Conservation (phyloP, 169 alveolate species). For the Plasmodium gaboni region DNA sequence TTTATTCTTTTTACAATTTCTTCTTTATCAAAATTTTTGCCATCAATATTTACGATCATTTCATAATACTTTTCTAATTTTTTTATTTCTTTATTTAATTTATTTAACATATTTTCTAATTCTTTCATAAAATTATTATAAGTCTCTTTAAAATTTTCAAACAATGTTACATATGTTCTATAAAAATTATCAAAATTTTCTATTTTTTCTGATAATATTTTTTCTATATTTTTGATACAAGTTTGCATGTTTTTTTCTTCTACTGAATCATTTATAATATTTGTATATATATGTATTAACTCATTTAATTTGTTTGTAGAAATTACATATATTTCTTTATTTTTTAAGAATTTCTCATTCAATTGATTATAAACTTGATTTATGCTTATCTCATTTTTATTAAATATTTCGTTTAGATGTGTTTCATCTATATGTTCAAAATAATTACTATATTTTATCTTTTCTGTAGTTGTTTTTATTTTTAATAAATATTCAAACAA, state of each 20-base stretch:
- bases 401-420: not conserved
- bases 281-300: slow-evolving; percentile 11
- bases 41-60: slow-evolving; percentile 18
- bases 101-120: slow-evolving; percentile 16
- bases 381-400: not conserved
- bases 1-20: slow-evolving; percentile 6
- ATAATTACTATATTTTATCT: slow-evolving; percentile 11
- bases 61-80: slow-evolving; percentile 29
- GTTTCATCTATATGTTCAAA: not conserved
- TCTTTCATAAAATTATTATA: slow-evolving; percentile 8
- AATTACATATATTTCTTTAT: slow-evolving; percentile 28
- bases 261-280: not conserved
- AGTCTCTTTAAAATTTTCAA: slow-evolving; percentile 7
- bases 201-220: slow-evolving; percentile 11
- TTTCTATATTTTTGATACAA: not conserved
- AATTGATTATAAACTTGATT: slow-evolving; percentile 1
- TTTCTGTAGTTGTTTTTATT: slow-evolving; percentile 25
- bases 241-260: not conserved
- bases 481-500: slow-evolving; percentile 23
- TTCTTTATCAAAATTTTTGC: slow-evolving; percentile 27
- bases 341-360: slow-evolving; percentile 16
- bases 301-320: slow-evolving; percentile 14
- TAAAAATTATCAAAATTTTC: not conserved
- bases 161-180: not conserved
- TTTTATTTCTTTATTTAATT: slow-evolving; percentile 39